These are phyloP conservation scores for Endotrypanum monterogeii DNA, from an alignment of 208 protist genomes.

Conservation along the genomic window DNA sequence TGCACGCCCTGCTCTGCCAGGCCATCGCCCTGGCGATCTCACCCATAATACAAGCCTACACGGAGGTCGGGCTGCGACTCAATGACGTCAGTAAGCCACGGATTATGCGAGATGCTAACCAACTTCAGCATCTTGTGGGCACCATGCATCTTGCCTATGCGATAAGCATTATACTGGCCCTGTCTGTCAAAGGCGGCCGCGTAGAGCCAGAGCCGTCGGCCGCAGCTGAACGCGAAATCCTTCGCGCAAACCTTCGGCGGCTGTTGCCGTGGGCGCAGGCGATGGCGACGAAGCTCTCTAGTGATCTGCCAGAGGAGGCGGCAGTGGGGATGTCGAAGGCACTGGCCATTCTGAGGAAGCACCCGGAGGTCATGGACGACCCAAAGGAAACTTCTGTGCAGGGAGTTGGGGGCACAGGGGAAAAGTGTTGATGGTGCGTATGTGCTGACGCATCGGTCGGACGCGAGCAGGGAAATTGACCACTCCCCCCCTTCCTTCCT, in stretches of 20 bases:
- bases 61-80: neutral
- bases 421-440: neutral
- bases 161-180: neutral
- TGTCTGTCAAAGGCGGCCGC: too few species aligned
- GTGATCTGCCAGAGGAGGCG: constrained; percentile 11
- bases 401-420: neutral
- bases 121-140: neutral
- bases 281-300: neutral
- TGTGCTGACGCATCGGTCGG: neutral
- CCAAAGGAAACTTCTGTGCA: neutral
- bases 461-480: neutral
- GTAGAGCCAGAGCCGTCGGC: neutral
- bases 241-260: neutral
- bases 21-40: neutral
- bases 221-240: neutral
- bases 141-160: constrained; percentile 5
- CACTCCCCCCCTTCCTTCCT: too few species aligned
- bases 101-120: neutral
- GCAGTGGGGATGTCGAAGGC: constrained; percentile 1
- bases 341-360: constrained; percentile 15
- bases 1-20: constrained; percentile 5
- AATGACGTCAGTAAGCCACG: neutral
- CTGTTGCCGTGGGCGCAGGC: constrained; percentile 12
- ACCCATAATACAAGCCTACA: constrained; percentile 4
- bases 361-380: constrained; percentile 11